phyloP scores from a whole-genome alignment of 805 yeast species.

The Zygoascus biomembranicola region DNA sequence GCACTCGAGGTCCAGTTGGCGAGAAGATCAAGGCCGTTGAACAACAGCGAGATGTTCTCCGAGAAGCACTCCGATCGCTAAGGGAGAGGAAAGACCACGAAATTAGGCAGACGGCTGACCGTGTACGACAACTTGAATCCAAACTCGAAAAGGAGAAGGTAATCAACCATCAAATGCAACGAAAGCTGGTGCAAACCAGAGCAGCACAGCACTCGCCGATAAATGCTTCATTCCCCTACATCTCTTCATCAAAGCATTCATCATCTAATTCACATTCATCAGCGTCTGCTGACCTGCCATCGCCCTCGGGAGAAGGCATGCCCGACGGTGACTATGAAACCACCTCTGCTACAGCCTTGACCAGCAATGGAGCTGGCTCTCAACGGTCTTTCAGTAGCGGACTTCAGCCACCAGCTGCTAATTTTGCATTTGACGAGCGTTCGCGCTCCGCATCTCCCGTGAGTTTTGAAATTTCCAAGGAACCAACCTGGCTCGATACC shows the following conservation, averaged over 20 bases:
- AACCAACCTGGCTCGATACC: conserved; percentile 21
- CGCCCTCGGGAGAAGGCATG: conserved; percentile 1
- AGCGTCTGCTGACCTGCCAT: neutral
- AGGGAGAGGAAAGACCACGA: conserved; percentile 33
- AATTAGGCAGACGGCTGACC: conserved; percentile 20
- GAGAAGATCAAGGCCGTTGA: conserved; percentile 28
- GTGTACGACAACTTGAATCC: conserved; percentile 23
- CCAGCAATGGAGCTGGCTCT: neutral
- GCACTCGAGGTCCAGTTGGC: conserved; percentile 27
- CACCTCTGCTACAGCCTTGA: neutral
- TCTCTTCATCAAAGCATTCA: neutral
- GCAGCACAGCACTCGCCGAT: conserved; percentile 1
- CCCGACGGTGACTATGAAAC: neutral
- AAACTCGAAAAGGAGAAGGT: conserved; percentile 21
- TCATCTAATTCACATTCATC: neutral
- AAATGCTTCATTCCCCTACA: neutral
- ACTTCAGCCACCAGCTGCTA: neutral
- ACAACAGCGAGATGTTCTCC: conserved; percentile 31
- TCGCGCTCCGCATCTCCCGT: conserved; percentile 17
- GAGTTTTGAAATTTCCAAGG: conserved; percentile 18
- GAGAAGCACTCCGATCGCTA: conserved; percentile 33
- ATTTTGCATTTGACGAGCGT: conserved; percentile 1
- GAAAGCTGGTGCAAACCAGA: conserved; percentile 19
- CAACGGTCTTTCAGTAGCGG: neutral
- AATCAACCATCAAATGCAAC: conserved; percentile 17